These are phyloP conservation scores for Kwoniella botswanensis DNA, from an alignment of 768 basidiomycete genomes.

Conservation along the genomic window DNA sequence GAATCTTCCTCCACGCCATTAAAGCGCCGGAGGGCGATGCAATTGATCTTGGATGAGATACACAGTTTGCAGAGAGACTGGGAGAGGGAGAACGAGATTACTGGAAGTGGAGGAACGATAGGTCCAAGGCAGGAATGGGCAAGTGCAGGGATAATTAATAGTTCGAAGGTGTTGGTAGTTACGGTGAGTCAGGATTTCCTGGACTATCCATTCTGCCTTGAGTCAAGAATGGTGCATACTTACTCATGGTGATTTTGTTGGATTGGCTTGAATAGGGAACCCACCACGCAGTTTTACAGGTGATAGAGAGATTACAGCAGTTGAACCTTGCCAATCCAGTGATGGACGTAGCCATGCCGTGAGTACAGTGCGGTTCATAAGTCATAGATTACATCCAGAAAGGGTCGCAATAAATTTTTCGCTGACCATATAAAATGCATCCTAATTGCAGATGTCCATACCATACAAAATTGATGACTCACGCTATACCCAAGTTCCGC, in stretches of 20 bases:
- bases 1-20: conserved; percentile 28
- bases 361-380: conserved; percentile 19
- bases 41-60: conserved; percentile 51
- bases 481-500: conserved; percentile 43
- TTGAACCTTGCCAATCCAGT: conserved; percentile 54
- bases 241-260: not conserved
- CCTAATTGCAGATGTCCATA: conserved; percentile 42
- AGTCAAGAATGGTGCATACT: too few species aligned
- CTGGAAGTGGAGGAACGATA: not conserved
- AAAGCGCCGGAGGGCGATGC: conserved; percentile 43
- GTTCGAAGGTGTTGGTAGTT: conserved; percentile 50
- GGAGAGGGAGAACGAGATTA: conserved; percentile 26
- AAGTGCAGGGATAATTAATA: conserved; percentile 53
- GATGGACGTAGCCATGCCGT: conserved; percentile 56
- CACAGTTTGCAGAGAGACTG: conserved; percentile 48
- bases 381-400: too few species aligned
- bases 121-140: conserved; percentile 49
- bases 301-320: conserved; percentile 47
- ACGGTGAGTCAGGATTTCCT: conserved; percentile 42
- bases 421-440: not conserved
- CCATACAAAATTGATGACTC: conserved; percentile 51
- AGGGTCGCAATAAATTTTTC: not conserved
- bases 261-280: conserved; percentile 39
- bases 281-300: conserved; percentile 42
- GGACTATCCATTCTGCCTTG: too few species aligned